Evolutionary conservation across 805 yeast species (phyloP), one percentile per base, ranked within the genome.

Genomic region (Scheffersomyces stipitis): DNA sequence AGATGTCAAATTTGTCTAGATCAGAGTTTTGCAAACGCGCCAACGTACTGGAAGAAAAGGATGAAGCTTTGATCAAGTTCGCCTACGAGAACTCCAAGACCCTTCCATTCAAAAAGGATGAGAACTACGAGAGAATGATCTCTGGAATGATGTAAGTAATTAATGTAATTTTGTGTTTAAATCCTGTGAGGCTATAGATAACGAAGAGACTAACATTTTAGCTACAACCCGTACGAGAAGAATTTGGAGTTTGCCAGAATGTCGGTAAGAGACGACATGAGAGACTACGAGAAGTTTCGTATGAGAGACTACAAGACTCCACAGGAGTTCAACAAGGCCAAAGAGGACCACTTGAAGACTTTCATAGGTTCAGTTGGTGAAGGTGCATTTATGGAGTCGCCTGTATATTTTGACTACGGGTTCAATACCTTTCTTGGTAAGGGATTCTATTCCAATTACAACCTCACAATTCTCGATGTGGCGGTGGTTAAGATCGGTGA

Each of bases 381-480:
- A 8, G 58, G 61, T 33, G 41, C 55, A 10, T 66, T 56, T 41
- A 52, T 80, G 26, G 86, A 82, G 56, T 71, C 81, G 1, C 87
- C 87, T 4, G 71, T 78, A 47, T 63, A 45, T 42, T 76, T 80
- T 29, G 90, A 84, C 55, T 83, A 81, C 50, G 91, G 90, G 0
- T 74, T 66, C 55, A 84, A 83, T 57, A 63, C 74, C 26, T 56
- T 53, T 12, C 45, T 81, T 13, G 90, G 88, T 2, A 73, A 79
- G 40, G 56, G 62, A 18, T 76, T 80, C 54, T 83, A 79, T 50
- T 66, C 75, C 26, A 84, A 84, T 58, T 79, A 76, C 70, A 78
- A 77, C 43, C 18, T 41, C 28, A 67, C 73, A 0, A 59, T 81
- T 33, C 61, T 84, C 28, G 90, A 84, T 54, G 74, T 81, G 45